phyloP scores from a whole-genome alignment of 169 alveolate genomes.

The Miamiensis avidus region DNA sequence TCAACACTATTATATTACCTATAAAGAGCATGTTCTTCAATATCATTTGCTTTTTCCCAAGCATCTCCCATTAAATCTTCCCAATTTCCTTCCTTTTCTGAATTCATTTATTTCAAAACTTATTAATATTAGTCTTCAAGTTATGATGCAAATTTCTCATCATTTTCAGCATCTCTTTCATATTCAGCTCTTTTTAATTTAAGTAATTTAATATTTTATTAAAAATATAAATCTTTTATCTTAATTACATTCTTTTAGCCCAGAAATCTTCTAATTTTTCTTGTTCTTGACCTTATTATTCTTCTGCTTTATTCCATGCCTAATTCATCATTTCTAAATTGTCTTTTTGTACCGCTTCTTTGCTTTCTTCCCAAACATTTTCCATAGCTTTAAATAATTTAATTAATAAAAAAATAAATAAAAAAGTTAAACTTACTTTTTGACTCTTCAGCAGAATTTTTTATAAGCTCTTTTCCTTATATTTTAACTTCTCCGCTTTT shows the following conservation, averaged over 20 bases:
- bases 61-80: conserved; percentile 21
- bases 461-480: conserved; percentile 31
- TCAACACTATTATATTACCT: neutral
- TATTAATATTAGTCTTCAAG: conserved; percentile 35
- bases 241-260: conserved; percentile 11
- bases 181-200: conserved; percentile 12
- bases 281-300: conserved; percentile 8
- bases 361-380: conserved; percentile 15
- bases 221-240: neutral
- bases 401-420: neutral
- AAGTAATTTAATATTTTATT: neutral
- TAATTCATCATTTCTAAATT: conserved; percentile 3
- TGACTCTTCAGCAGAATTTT: conserved; percentile 9
- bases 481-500: conserved; percentile 46
- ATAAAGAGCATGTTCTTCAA: conserved; percentile 18
- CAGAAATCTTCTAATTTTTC: conserved; percentile 26
- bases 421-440: conserved; percentile 15
- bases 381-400: conserved; percentile 28
- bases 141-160: conserved; percentile 11
- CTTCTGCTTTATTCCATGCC: neutral
- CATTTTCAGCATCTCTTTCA: conserved; percentile 39
- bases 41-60: conserved; percentile 29
- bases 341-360: neutral
- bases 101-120: conserved; percentile 10
- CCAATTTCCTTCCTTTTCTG: neutral